phyloP scores from a whole-genome alignment of 225 moss, liverwort and hornwort species.

The Bryum argenteum region DNA sequence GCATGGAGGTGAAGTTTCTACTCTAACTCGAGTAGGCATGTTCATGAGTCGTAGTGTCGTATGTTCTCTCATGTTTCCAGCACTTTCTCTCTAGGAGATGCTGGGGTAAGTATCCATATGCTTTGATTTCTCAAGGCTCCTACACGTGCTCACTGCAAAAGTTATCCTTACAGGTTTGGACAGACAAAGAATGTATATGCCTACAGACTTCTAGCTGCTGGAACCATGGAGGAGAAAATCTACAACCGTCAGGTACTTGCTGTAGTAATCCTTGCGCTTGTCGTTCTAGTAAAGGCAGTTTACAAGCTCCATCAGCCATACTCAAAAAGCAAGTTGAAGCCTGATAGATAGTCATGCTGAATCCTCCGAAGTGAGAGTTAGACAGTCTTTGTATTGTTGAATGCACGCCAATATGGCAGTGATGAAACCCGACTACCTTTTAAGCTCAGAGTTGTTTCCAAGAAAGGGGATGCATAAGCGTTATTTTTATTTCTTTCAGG shows the following conservation, averaged over 20 bases:
- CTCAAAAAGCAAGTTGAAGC: neutral
- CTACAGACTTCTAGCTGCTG: constrained; percentile 88
- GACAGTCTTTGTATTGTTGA: neutral
- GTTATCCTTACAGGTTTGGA: constrained; percentile 70
- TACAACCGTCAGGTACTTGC: constrained; percentile 91
- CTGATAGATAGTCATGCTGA: neutral
- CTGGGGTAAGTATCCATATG: constrained; percentile 6
- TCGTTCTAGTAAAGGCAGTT: neutral
- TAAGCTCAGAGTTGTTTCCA: neutral
- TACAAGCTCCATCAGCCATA: neutral
- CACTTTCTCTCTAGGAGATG: constrained; percentile 13
- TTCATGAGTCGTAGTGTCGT: neutral
- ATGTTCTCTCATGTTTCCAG: constrained; percentile 3
- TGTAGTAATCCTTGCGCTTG: constrained; percentile 1
- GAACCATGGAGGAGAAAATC: constrained; percentile 99
- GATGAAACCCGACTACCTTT: neutral
- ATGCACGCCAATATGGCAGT: neutral
- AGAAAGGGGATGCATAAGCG: neutral
- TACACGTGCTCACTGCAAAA: constrained; percentile 19
- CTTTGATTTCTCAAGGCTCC: constrained; percentile 1
- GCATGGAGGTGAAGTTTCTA: constrained; percentile 81
- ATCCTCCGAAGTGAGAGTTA: neutral
- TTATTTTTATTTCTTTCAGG: constrained; percentile 53
- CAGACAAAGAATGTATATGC: constrained; percentile 92
- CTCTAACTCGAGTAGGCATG: constrained; percentile 18